phyloP scores from a whole-genome alignment of 2,329 filamentous ascomycete species.

The Penicillium hesseltinei region DNA sequence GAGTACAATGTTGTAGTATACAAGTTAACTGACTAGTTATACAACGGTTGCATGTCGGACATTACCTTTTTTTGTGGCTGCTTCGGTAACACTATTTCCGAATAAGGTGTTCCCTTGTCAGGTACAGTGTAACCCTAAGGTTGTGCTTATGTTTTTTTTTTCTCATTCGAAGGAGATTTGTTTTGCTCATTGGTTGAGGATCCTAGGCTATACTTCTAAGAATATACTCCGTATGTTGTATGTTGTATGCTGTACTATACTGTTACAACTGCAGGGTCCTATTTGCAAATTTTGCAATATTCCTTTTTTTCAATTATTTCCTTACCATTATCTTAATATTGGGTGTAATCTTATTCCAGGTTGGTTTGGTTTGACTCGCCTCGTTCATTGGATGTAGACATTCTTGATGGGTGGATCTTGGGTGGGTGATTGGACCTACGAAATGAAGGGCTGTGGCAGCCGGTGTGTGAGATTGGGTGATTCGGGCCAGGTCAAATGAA shows the following conservation, averaged over 20 bases:
- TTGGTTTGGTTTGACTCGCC: neutral
- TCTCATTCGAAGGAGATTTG: neutral
- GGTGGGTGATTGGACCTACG: constrained; percentile 3
- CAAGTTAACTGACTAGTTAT: neutral
- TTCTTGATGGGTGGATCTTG: constrained; percentile 6
- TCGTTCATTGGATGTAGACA: constrained; percentile 7
- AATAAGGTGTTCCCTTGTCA: neutral
- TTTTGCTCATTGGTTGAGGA: neutral
- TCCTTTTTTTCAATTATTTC: neutral
- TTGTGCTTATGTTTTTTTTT: neutral
- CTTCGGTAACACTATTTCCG: neutral
- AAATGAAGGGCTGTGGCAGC: constrained; percentile 2
- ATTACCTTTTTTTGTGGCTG: neutral
- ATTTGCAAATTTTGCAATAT: neutral
- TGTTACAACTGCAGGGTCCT: neutral
- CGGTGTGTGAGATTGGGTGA: constrained; percentile 1
- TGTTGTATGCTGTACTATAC: too few relatives aligned
- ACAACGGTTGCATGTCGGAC: neutral
- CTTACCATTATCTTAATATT: neutral
- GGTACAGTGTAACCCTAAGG: constrained; percentile 7
- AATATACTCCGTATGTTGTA: neutral
- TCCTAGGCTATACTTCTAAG: neutral
- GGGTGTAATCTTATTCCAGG: constrained; percentile 3
- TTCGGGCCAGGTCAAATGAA: neutral
- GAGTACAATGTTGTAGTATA: too few relatives aligned